phyloP scores from a whole-genome alignment of 805 yeast genomes.

The Scheffersomyces coipomensis region DNA sequence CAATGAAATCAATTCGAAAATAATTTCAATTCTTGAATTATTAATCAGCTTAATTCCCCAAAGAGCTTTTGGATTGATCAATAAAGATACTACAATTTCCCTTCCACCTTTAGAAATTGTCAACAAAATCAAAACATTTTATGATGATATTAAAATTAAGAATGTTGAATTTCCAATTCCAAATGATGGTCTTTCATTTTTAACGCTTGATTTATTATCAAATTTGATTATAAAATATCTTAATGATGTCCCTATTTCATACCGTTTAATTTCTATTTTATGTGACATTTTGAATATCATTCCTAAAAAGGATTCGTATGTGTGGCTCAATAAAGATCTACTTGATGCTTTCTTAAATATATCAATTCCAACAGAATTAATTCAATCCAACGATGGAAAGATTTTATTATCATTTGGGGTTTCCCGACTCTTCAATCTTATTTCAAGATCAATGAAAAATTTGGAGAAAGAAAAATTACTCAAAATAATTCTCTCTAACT shows the following conservation, averaged over 20 bases:
- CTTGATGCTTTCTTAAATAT: slow-evolving; percentile 13
- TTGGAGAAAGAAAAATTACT: slow-evolving; percentile 37
- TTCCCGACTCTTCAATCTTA: slow-evolving; percentile 35
- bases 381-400: slow-evolving; percentile 5
- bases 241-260: slow-evolving; percentile 11
- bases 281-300: slow-evolving; percentile 17
- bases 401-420: slow-evolving; percentile 36
- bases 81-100: not conserved
- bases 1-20: slow-evolving; percentile 12
- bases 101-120: slow-evolving; percentile 12
- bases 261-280: slow-evolving; percentile 16
- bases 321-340: slow-evolving; percentile 8
- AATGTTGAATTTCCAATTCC: slow-evolving; percentile 12
- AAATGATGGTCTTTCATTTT: slow-evolving; percentile 11
- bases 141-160: slow-evolving; percentile 8
- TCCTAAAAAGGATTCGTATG: slow-evolving; percentile 12
- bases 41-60: slow-evolving; percentile 60
- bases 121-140: slow-evolving; percentile 13
- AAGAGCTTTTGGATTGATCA: slow-evolving; percentile 43
- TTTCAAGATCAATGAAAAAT: slow-evolving; percentile 26
- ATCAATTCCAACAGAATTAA: slow-evolving; percentile 6
- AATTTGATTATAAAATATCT: slow-evolving; percentile 15
- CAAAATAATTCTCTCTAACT: slow-evolving; percentile 37
- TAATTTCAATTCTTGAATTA: slow-evolving; percentile 40
- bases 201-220: slow-evolving; percentile 17